phyloP scores from a whole-genome alignment of 306 rosid genomes.

The Dryas drummondii region DNA sequence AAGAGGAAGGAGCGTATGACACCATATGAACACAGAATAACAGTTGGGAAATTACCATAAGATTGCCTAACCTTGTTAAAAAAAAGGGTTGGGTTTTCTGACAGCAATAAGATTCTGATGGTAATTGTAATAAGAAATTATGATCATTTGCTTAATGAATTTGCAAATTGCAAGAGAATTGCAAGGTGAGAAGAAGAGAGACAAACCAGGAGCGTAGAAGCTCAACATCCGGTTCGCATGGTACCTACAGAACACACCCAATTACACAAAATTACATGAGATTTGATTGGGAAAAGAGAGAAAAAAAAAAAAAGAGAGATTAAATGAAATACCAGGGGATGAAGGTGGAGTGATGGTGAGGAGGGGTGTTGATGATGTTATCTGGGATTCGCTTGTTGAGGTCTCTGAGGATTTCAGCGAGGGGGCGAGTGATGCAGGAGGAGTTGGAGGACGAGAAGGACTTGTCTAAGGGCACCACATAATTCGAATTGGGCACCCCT shows the following conservation, averaged over 20 bases:
- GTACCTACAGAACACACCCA: constrained; percentile 48
- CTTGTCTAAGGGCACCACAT: constrained; percentile 85
- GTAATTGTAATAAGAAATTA: not conserved
- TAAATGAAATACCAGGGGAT: constrained; percentile 64
- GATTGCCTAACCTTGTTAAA: not conserved
- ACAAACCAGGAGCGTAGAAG: constrained; percentile 93
- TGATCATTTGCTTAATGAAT: not conserved
- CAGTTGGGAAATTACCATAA: not conserved
- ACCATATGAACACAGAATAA: not conserved
- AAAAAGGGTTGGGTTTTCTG: not conserved
- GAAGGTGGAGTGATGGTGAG: constrained; percentile 37
- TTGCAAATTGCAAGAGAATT: not conserved
- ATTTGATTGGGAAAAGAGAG: not conserved
- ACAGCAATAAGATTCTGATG: too few species aligned
- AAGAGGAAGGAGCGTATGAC: not conserved
- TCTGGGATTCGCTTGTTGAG: constrained; percentile 90
- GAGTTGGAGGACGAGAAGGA: constrained; percentile 65
- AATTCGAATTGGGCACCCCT: constrained; percentile 66
- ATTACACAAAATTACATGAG: constrained; percentile 3
- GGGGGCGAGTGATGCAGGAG: constrained; percentile 78
- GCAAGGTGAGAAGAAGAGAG: not conserved
- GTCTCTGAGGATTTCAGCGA: constrained; percentile 84
- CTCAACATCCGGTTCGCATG: constrained; percentile 98
- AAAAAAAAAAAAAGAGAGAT: too few species aligned
- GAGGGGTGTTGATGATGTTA: constrained; percentile 49